A percentile compares a stretch with the other conserved stretches of the same genome.
Evolutionary conservation across 331 rosid species (phyloP).

Genomic region (Cydonia oblonga): DNA sequence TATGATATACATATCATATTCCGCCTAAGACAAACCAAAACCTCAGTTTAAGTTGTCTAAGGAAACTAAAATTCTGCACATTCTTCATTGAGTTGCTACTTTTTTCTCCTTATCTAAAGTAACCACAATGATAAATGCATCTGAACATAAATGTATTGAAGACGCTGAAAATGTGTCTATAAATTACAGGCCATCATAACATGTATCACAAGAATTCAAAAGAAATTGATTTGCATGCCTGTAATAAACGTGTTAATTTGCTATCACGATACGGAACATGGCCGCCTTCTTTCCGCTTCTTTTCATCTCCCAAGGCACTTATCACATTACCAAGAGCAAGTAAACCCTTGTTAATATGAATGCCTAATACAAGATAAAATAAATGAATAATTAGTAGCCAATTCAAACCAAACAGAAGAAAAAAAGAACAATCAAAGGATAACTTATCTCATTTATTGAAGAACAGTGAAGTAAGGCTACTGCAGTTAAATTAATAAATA

Average conservation of each 20-base stretch:
- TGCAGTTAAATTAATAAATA: background rate
- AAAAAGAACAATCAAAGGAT: background rate
- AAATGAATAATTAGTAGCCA: background rate
- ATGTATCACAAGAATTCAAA: background rate
- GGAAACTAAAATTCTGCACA: background rate
- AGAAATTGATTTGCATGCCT: conserved; percentile 31
- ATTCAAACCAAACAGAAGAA: background rate
- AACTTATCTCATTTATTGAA: background rate
- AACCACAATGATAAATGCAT: background rate
- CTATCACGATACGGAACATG: conserved; percentile 94
- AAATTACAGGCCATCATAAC: background rate
- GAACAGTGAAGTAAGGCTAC: background rate
- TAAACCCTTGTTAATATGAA: conserved; percentile 88
- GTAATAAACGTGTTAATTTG: conserved; percentile 80
- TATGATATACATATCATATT: background rate
- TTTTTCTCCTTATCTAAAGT: background rate
- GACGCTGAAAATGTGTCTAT: background rate
- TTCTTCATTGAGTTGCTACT: background rate
- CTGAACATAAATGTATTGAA: background rate
- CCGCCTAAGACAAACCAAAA: background rate
- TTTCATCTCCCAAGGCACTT: conserved; percentile 96
- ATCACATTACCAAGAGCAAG: conserved; percentile 86
- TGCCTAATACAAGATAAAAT: conserved; percentile 31
- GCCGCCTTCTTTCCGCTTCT: conserved; percentile 86
- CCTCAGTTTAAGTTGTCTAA: background rate